Percentiles rank a stretch among this genome's conserved stretches.
Conservation (phyloP, 148 eudicot genomes). For the Rhododendron ferrugineum region DNA sequence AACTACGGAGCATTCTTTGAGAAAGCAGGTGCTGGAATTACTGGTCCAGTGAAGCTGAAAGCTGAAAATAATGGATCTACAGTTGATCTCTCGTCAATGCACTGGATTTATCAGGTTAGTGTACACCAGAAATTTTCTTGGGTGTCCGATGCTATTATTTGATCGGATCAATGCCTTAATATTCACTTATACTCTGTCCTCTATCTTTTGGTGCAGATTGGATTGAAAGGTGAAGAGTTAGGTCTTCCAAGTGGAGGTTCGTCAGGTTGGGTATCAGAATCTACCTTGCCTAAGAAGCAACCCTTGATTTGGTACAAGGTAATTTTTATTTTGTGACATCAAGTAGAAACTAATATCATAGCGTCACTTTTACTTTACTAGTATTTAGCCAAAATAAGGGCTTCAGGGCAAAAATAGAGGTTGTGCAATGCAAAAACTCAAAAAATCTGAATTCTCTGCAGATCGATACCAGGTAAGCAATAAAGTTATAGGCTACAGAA, state of each 20-base stretch:
- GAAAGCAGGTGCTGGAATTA: slow-evolving; percentile 60
- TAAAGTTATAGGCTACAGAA: neutral
- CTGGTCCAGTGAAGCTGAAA: slow-evolving; percentile 66
- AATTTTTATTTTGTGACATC: neutral
- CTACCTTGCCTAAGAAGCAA: slow-evolving; percentile 39
- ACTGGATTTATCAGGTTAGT: slow-evolving; percentile 89
- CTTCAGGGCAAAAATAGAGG: neutral
- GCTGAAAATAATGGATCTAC: slow-evolving; percentile 40
- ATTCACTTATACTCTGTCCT: neutral
- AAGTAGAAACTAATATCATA: slow-evolving; percentile 37
- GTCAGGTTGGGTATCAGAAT: slow-evolving; percentile 38
- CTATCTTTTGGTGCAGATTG: slow-evolving; percentile 26
- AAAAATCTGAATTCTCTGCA: neutral
- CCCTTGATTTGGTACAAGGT: slow-evolving; percentile 64
- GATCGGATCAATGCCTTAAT: neutral
- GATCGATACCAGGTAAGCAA: neutral
- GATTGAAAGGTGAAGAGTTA: slow-evolving; percentile 47
- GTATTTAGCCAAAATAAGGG: neutral
- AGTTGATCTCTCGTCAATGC: slow-evolving; percentile 60
- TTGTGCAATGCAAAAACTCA: neutral
- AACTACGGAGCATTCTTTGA: slow-evolving; percentile 92
- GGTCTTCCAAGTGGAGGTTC: slow-evolving; percentile 42
- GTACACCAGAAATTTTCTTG: neutral
- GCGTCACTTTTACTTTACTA: neutral
- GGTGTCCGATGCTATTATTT: neutral